These are phyloP conservation scores for Skeletonema potamos DNA, from an alignment of 108 stramenopile species.

Conservation along the genomic window DNA sequence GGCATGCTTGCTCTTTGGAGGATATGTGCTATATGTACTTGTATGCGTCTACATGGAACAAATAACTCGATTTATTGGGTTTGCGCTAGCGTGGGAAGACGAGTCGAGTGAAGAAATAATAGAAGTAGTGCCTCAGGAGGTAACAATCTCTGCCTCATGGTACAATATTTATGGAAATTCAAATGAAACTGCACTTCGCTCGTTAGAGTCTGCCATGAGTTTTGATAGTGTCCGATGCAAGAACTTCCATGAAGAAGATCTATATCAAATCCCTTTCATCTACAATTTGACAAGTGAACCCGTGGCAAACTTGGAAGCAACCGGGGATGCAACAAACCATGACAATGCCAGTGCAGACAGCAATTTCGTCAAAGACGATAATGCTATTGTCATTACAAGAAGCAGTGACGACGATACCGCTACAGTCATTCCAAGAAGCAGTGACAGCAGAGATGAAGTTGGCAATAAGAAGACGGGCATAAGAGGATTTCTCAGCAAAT, in stretches of 20 bases:
- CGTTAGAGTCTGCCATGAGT: neutral
- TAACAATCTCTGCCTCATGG: neutral
- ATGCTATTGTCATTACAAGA: neutral
- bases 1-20: constrained; percentile 61
- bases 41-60: constrained; percentile 66
- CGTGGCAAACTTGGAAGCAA: constrained; percentile 19
- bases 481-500: neutral
- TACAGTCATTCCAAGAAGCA: no score
- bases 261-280: constrained; percentile 28
- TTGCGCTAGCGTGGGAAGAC: neutral
- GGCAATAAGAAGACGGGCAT: no score
- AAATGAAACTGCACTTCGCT: neutral
- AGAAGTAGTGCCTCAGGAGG: neutral
- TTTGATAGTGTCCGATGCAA: constrained; percentile 19
- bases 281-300: constrained; percentile 38
- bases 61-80: neutral
- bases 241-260: constrained; percentile 32
- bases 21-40: constrained; percentile 69
- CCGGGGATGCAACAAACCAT: neutral
- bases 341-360: neutral
- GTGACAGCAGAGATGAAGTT: no score
- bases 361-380: neutral
- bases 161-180: neutral
- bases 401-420: no score
- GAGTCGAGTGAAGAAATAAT: neutral